A percentile compares a stretch with the other conserved stretches of the same genome.
These are phyloP conservation scores for Fusarium sp. DNA, from an alignment of 2,329 filamentous ascomycete genomes.

Conservation along the genomic window DNA sequence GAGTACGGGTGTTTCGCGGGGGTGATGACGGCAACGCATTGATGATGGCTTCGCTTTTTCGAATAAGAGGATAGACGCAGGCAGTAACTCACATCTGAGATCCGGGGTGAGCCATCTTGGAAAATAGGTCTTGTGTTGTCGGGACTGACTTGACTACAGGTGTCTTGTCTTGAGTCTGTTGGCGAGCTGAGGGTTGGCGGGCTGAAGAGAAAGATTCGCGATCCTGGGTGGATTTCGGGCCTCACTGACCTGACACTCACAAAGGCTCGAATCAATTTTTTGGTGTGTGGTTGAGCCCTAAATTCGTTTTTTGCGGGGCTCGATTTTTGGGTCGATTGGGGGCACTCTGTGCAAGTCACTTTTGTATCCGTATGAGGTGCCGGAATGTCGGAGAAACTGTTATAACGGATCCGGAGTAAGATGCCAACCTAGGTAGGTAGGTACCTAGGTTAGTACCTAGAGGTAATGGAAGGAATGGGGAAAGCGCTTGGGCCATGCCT, in stretches of 20 bases:
- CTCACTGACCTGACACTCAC: constrained; percentile 40
- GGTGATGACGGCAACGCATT: constrained; percentile 10
- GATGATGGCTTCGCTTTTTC: constrained; percentile 8
- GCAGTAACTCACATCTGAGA: constrained; percentile 68
- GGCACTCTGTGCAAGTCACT: background rate
- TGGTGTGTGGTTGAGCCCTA: constrained; percentile 52
- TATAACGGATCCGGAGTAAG: constrained; percentile 5
- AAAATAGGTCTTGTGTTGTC: constrained; percentile 47
- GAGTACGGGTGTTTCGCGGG: constrained; percentile 17
- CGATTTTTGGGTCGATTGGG: too few relatives aligned
- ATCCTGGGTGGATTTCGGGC: constrained; percentile 47
- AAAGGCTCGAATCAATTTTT: constrained; percentile 45
- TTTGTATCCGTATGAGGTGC: too few relatives aligned
- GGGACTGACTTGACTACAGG: constrained; percentile 43
- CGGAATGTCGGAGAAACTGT: constrained; percentile 36
- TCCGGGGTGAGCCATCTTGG: constrained; percentile 70
- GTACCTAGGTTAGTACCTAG: too few relatives aligned
- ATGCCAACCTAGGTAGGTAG: background rate
- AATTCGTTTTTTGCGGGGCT: constrained; percentile 26
- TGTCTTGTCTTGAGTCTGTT: constrained; percentile 43
- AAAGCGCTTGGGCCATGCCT: constrained; percentile 37
- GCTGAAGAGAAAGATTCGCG: constrained; percentile 48
- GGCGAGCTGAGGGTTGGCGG: constrained; percentile 53
- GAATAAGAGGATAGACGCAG: constrained; percentile 6
- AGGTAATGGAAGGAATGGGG: background rate